phyloP scores from a whole-genome alignment of 1,284 basidiomycete genomes.

The Rhodotorula sp. region DNA sequence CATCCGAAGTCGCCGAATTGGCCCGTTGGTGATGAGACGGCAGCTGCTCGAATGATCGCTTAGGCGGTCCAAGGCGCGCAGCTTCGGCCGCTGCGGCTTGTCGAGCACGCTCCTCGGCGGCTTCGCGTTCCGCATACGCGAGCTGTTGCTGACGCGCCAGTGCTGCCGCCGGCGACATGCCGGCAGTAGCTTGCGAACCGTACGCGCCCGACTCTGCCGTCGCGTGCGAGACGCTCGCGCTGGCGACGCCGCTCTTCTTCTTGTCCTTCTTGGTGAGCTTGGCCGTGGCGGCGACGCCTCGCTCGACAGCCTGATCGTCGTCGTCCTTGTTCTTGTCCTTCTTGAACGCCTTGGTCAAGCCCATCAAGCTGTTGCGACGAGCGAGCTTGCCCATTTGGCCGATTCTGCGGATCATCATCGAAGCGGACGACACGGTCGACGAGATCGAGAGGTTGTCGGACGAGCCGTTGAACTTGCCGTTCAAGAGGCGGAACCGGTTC shows the following conservation, averaged over 20 bases:
- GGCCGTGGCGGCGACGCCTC: slow-evolving; percentile 17
- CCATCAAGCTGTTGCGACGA: slow-evolving; percentile 34
- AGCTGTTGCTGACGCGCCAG: slow-evolving; percentile 75
- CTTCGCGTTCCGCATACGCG: slow-evolving; percentile 60
- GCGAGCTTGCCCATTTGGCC: slow-evolving; percentile 69
- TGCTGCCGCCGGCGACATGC: slow-evolving; percentile 87
- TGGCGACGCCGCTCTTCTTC: slow-evolving; percentile 63
- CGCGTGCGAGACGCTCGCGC: slow-evolving; percentile 76
- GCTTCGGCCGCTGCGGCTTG: slow-evolving; percentile 36
- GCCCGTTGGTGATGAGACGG: slow-evolving; percentile 23
- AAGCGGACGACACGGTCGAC: slow-evolving; percentile 93
- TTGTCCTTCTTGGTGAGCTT: slow-evolving; percentile 47
- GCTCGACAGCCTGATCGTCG: slow-evolving; percentile 50
- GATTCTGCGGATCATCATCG: slow-evolving; percentile 95
- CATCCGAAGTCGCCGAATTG: slow-evolving; percentile 14
- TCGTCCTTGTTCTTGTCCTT: slow-evolving; percentile 66
- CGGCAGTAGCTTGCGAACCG: slow-evolving; percentile 55
- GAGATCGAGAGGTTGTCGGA: slow-evolving; percentile 97
- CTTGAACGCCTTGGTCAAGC: slow-evolving; percentile 61
- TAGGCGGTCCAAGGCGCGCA: slow-evolving; percentile 7
- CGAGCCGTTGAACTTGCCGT: slow-evolving; percentile 83
- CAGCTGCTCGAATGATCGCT: slow-evolving; percentile 21
- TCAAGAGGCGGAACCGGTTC: slow-evolving; percentile 62
- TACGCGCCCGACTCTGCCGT: slow-evolving; percentile 73
- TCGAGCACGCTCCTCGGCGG: slow-evolving; percentile 53